These are phyloP conservation scores for Echeveria elegans DNA, from an alignment of 164 flowering plant species.

Conservation along the genomic window DNA sequence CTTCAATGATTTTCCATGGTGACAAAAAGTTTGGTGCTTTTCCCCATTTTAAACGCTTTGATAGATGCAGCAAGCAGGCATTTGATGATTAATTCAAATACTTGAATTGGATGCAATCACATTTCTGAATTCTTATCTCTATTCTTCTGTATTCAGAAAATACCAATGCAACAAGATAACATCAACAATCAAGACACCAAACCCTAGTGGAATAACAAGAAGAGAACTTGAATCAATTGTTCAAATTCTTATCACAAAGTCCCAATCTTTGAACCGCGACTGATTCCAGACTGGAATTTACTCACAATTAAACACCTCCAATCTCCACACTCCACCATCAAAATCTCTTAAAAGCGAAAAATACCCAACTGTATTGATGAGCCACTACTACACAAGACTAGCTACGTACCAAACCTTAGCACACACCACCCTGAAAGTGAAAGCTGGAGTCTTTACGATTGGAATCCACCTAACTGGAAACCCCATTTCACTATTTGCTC, in stretches of 20 bases:
- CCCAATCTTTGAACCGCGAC: neutral
- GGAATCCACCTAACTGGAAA: neutral
- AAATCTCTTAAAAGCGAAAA: constrained; percentile 2
- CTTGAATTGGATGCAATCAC: neutral
- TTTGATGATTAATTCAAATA: neutral
- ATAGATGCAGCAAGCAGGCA: neutral
- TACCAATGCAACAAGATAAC: neutral
- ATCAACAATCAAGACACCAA: neutral
- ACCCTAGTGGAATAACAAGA: neutral
- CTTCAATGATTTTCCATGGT: neutral
- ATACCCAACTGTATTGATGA: neutral
- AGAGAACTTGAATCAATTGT: neutral
- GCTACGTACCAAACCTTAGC: neutral
- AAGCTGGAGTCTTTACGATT: neutral
- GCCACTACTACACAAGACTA: neutral
- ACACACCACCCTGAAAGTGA: neutral
- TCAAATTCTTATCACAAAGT: neutral
- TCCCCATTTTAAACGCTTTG: neutral
- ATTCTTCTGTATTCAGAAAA: neutral
- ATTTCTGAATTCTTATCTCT: constrained; percentile 3
- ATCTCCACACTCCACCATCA: neutral
- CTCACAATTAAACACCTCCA: neutral
- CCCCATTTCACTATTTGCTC: neutral
- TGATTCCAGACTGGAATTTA: neutral
- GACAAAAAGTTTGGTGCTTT: neutral